A percentile compares a stretch with the other conserved stretches of the same genome.
phyloP scores from a whole-genome alignment of 305 asterid species.

The Fraxinus ornus region DNA sequence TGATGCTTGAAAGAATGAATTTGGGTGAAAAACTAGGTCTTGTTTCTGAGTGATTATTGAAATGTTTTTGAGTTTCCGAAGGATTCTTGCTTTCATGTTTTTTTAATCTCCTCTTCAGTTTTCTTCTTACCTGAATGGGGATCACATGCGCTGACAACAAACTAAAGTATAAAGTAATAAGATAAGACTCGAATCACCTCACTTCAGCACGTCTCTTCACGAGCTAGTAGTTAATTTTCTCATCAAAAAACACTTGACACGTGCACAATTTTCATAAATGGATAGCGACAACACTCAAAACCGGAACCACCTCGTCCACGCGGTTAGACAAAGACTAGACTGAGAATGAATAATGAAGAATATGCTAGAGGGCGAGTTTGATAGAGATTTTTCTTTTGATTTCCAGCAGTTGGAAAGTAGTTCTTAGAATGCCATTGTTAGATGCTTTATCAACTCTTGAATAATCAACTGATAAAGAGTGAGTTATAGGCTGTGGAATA shows the following conservation, averaged over 20 bases:
- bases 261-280: not conserved
- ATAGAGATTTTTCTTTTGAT: constrained; percentile 17
- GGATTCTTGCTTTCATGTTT: constrained; percentile 48
- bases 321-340: not conserved
- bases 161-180: constrained; percentile 14
- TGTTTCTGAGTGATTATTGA: constrained; percentile 37
- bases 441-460: constrained; percentile 25
- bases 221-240: not conserved
- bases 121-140: not conserved
- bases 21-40: constrained; percentile 23
- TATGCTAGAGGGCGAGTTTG: constrained; percentile 14
- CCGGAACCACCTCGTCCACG: not conserved
- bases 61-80: constrained; percentile 48
- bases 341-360: constrained; percentile 29
- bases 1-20: constrained; percentile 25
- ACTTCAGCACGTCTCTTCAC: not conserved
- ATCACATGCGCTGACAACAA: constrained; percentile 11
- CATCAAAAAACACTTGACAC: not conserved
- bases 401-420: constrained; percentile 39
- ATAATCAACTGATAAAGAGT: constrained; percentile 21
- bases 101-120: constrained; percentile 26
- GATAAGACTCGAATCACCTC: constrained; percentile 10
- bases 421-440: constrained; percentile 27
- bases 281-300: not conserved
- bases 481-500: constrained; percentile 6